Evolutionary conservation across 2,329 filamentous ascomycete genomes (phyloP).

Genomic region (Pleurostoma richardsiae): DNA sequence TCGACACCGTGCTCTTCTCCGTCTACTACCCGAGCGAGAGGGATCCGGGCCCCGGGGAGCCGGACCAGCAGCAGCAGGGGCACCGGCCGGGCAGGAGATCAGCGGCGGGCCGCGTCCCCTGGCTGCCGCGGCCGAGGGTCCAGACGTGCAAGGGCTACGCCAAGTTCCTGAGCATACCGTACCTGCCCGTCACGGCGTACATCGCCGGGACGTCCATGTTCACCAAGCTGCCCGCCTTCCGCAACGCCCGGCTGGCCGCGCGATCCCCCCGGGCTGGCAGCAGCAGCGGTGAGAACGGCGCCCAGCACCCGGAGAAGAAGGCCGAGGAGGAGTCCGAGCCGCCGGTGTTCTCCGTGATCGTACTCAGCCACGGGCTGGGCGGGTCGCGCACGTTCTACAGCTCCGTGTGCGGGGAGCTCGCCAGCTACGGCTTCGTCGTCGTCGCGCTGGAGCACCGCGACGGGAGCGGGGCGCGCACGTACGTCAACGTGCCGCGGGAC

Average conservation of each 20-base stretch:
- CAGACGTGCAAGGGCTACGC: constrained; percentile 56
- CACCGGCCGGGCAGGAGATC: constrained; percentile 26
- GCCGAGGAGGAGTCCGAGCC: constrained; percentile 13
- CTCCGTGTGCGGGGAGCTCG: constrained; percentile 59
- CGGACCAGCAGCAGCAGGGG: constrained; percentile 11
- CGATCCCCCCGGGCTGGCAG: constrained; percentile 32
- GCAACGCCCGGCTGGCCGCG: constrained; percentile 56
- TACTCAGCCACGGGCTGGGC: constrained; percentile 64
- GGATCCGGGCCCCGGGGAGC: background rate
- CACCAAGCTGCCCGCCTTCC: constrained; percentile 59
- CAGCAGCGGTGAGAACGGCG: constrained; percentile 25
- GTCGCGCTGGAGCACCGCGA: constrained; percentile 62
- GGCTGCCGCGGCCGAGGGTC: constrained; percentile 54
- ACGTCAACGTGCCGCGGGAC: constrained; percentile 48
- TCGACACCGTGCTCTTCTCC: constrained; percentile 56
- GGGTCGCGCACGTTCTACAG: constrained; percentile 60
- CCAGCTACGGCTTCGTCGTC: constrained; percentile 61
- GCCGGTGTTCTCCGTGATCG: constrained; percentile 50
- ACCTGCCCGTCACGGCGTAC: constrained; percentile 41
- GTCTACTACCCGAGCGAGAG: constrained; percentile 58
- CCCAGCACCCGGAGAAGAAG: constrained; percentile 14
- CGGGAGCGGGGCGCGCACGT: constrained; percentile 56
- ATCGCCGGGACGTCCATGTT: constrained; percentile 55
- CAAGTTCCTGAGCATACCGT: constrained; percentile 51
- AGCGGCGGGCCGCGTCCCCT: constrained; percentile 49